Conservation (phyloP, 495 filamentous ascomycete genomes). For the Penicillium salamii region DNA sequence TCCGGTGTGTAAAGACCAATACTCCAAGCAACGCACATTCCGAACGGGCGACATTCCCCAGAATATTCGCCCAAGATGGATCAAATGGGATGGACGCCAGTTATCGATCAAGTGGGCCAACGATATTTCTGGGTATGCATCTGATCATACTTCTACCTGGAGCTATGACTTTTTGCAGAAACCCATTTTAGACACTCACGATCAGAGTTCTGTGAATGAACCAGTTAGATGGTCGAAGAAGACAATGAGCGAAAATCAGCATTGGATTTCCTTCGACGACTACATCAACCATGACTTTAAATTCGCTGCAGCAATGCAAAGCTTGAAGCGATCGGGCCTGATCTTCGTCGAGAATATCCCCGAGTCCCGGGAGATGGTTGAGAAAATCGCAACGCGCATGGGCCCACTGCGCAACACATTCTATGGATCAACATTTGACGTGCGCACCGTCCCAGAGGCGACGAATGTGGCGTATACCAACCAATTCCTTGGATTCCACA, state of each 20-base stretch:
- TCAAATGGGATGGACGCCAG: slow-evolving; percentile 35
- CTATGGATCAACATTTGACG: slow-evolving; percentile 89
- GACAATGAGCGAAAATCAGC: slow-evolving; percentile 23
- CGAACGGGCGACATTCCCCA: slow-evolving; percentile 67
- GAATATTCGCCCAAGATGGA: slow-evolving; percentile 38
- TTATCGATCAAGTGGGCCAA: slow-evolving; percentile 60
- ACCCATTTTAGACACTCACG: slow-evolving; percentile 7
- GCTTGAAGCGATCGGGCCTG: slow-evolving; percentile 60
- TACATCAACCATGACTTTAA: slow-evolving; percentile 58
- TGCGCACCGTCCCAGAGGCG: slow-evolving; percentile 68
- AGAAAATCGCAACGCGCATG: slow-evolving; percentile 64
- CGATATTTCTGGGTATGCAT: slow-evolving; percentile 49
- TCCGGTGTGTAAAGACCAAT: slow-evolving; percentile 65
- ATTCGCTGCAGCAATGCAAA: slow-evolving; percentile 52
- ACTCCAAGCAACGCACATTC: slow-evolving; percentile 81
- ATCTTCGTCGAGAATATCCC: slow-evolving; percentile 73
- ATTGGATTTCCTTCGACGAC: slow-evolving; percentile 61
- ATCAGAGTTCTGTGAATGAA: not conserved
- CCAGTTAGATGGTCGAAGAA: slow-evolving; percentile 31
- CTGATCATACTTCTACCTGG: slow-evolving; percentile 50
- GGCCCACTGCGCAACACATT: slow-evolving; percentile 78
- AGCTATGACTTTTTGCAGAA: slow-evolving; percentile 24
- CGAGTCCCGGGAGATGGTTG: slow-evolving; percentile 57
- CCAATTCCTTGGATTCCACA: slow-evolving; percentile 76
- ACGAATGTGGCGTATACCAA: slow-evolving; percentile 92